Percentiles rank a stretch among this genome's conserved stretches.
Conservation (phyloP, 179 eudicot species). For the Silene noctiflora region DNA sequence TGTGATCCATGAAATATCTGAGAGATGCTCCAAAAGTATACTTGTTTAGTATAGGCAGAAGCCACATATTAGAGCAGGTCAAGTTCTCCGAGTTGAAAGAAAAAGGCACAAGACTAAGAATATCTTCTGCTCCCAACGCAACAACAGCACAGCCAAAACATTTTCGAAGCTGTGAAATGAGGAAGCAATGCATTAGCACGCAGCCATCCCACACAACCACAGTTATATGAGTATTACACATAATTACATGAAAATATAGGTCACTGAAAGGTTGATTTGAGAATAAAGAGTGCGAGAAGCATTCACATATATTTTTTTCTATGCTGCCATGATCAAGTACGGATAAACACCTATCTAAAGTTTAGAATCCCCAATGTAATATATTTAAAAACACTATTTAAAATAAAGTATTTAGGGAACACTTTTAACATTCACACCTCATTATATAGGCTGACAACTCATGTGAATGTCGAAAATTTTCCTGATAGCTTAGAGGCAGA, state of each 20-base stretch:
- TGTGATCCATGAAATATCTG: slow-evolving; percentile 65
- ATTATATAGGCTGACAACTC: background rate
- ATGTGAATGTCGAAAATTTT: background rate
- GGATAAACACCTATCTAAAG: background rate
- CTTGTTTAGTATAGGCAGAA: slow-evolving; percentile 63
- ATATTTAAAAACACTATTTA: background rate
- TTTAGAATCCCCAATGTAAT: background rate
- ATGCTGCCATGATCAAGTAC: background rate
- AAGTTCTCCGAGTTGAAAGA: slow-evolving; percentile 39
- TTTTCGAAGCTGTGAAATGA: slow-evolving; percentile 58
- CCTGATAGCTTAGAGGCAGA: background rate
- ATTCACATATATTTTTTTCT: background rate
- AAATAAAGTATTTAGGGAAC: background rate
- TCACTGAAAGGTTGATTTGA: background rate
- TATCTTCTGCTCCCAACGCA: slow-evolving; percentile 79
- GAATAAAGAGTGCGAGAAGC: background rate
- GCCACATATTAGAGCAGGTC: slow-evolving; percentile 75
- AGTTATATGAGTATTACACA: background rate
- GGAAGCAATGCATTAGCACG: slow-evolving; percentile 9
- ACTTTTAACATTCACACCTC: background rate
- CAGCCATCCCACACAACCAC: slow-evolving; percentile 6
- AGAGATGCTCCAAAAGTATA: slow-evolving; percentile 69
- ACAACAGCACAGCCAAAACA: slow-evolving; percentile 82
- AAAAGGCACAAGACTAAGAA: slow-evolving; percentile 63
- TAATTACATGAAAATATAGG: background rate